Evolutionary conservation across 2,329 filamentous ascomycete genomes (phyloP).

Genomic region (Verticillium nubilum): DNA sequence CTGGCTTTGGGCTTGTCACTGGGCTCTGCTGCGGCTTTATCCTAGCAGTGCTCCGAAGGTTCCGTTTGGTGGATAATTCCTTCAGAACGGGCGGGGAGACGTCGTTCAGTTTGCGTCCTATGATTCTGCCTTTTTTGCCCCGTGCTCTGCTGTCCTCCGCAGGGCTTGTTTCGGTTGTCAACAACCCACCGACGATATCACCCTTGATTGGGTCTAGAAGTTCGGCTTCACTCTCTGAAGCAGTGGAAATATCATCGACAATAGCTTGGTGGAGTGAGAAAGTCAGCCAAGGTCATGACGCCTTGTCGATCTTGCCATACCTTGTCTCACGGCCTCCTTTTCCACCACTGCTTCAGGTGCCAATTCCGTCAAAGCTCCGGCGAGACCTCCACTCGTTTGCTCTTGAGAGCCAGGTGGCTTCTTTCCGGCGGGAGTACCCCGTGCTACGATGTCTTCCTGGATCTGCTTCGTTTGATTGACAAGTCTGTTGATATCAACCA

Average conservation of each 20-base stretch:
- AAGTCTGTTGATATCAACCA: not conserved
- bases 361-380: too few species aligned
- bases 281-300: not conserved
- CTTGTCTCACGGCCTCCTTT: too few species aligned
- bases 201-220: not conserved
- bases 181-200: not conserved
- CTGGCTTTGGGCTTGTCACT: not conserved
- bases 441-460: not conserved
- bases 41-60: not conserved
- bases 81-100: not conserved
- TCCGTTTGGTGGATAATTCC: not conserved
- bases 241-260: not conserved
- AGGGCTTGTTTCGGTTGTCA: not conserved
- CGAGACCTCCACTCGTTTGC: too few species aligned
- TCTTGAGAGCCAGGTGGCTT: too few species aligned
- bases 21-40: not conserved
- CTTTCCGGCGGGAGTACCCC: not conserved
- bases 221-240: not conserved
- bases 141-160: not conserved
- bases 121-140: not conserved
- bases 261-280: not conserved
- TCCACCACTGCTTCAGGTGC: too few species aligned
- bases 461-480: not conserved
- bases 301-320: too few species aligned
- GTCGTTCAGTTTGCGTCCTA: not conserved